A percentile compares a stretch with the other conserved stretches of the same genome.
phyloP scores from a whole-genome alignment of 164 flowering plant species.

The Santalum album region DNA sequence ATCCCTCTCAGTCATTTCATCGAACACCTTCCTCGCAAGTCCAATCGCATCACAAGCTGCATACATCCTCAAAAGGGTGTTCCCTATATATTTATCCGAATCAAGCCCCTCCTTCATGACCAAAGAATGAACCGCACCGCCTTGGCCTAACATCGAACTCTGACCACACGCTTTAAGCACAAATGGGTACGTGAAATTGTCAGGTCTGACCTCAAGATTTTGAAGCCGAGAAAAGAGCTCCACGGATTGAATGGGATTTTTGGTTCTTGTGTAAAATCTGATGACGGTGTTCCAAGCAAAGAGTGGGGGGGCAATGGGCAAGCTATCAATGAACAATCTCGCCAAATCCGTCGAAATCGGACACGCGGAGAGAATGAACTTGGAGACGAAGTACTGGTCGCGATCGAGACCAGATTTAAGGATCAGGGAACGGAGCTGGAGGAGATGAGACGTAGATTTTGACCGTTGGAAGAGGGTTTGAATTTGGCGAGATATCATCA shows the following conservation, averaged over 20 bases:
- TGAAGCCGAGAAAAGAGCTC: constrained; percentile 23
- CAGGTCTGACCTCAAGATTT: constrained; percentile 23
- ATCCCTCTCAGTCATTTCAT: constrained; percentile 46
- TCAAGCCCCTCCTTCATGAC: constrained; percentile 30
- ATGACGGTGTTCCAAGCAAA: constrained; percentile 42
- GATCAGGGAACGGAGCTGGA: constrained; percentile 30
- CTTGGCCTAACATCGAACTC: constrained; percentile 21
- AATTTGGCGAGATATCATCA: constrained; percentile 24
- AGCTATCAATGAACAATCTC: constrained; percentile 15
- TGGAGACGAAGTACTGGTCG: constrained; percentile 20
- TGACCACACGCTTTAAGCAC: constrained; percentile 45
- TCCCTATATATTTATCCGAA: constrained; percentile 45
- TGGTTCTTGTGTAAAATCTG: constrained; percentile 26
- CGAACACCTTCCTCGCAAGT: constrained; percentile 36
- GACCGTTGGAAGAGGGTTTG: constrained; percentile 21
- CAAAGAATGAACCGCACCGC: constrained; percentile 46
- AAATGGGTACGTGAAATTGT: constrained; percentile 60
- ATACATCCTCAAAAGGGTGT: constrained; percentile 49
- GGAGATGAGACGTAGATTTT: constrained; percentile 15
- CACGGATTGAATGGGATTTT: constrained; percentile 26
- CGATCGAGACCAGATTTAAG: constrained; percentile 33
- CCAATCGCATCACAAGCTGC: constrained; percentile 33
- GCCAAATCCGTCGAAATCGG: constrained; percentile 24
- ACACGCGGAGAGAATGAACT: constrained; percentile 17
- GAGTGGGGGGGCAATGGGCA: constrained; percentile 26